phyloP scores from a whole-genome alignment of 2,329 filamentous ascomycete species.

The Phoma sp. region DNA sequence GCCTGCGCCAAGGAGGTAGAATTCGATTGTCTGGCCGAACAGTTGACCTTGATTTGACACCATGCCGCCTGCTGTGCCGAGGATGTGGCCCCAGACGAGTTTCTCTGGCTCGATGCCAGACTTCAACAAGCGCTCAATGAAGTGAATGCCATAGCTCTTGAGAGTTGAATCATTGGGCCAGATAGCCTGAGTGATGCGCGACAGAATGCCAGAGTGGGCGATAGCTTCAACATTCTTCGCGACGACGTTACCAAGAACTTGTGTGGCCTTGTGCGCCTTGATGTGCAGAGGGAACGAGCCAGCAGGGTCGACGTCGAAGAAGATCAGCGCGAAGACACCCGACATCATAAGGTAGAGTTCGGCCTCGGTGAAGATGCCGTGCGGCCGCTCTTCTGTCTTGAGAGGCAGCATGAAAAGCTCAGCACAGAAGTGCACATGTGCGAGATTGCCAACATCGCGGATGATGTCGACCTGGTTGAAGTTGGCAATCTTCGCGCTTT shows the following conservation, averaged over 20 bases:
- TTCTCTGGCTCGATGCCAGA: slow-evolving; percentile 56
- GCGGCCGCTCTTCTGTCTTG: slow-evolving; percentile 60
- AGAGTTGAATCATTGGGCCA: slow-evolving; percentile 52
- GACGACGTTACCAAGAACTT: slow-evolving; percentile 59
- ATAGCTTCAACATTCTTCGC: slow-evolving; percentile 59
- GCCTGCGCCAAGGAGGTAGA: slow-evolving; percentile 60
- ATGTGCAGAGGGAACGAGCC: slow-evolving; percentile 61
- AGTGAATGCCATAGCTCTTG: slow-evolving; percentile 62
- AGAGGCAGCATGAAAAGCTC: slow-evolving; percentile 64
- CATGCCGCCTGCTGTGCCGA: slow-evolving; percentile 63
- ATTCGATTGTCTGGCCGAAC: slow-evolving; percentile 65
- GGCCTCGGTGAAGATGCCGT: slow-evolving; percentile 61
- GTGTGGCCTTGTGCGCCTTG: slow-evolving; percentile 56
- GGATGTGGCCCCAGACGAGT: slow-evolving; percentile 64
- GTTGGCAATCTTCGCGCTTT: slow-evolving; percentile 69
- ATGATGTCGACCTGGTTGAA: slow-evolving; percentile 74
- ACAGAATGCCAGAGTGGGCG: slow-evolving; percentile 51
- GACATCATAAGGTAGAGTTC: slow-evolving; percentile 63
- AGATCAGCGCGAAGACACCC: slow-evolving; percentile 61
- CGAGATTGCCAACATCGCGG: slow-evolving; percentile 63
- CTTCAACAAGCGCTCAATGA: slow-evolving; percentile 62
- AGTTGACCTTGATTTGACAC: slow-evolving; percentile 66
- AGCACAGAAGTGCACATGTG: slow-evolving; percentile 63
- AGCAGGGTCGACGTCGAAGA: slow-evolving; percentile 62
- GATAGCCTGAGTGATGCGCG: slow-evolving; percentile 51